Percentiles rank a stretch among this genome's conserved stretches.
phyloP scores from a whole-genome alignment of 78 protist species.

The Dictyostelium firmibasis region DNA sequence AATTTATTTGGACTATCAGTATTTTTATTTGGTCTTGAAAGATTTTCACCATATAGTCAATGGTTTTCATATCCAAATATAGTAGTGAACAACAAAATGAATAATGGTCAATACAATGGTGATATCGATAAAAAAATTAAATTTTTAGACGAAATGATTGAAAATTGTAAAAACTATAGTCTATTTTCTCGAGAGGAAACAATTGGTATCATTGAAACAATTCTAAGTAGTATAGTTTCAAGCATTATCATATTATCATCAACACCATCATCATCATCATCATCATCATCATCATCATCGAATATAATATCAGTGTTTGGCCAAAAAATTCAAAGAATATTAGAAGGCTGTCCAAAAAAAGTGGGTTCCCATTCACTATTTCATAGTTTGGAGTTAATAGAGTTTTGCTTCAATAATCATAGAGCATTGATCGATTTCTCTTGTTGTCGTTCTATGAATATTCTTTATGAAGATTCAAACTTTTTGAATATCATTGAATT shows the following conservation, averaged over 20 bases:
- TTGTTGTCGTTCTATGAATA: neutral
- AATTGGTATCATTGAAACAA: neutral
- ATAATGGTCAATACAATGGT: neutral
- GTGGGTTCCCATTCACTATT: neutral
- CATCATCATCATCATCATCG: too few relatives aligned
- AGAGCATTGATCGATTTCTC: neutral
- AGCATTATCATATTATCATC: neutral
- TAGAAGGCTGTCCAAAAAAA: neutral
- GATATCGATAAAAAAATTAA: neutral
- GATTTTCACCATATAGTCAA: neutral
- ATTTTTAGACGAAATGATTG: neutral
- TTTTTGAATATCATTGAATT: neutral
- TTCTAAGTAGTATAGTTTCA: neutral
- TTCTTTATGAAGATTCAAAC: neutral
- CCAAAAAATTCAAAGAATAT: neutral
- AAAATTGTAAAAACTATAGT: neutral
- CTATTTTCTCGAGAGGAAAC: neutral
- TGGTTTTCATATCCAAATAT: neutral
- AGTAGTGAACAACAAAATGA: neutral
- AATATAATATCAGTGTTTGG: neutral
- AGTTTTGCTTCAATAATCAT: neutral
- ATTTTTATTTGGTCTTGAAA: neutral
- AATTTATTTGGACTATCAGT: neutral
- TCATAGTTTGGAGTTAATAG: neutral
- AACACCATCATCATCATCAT: too few relatives aligned